Base-by-base conservation (phyloP, 176 grass and related monocot species). In the Cenchrus americanus region DNA sequence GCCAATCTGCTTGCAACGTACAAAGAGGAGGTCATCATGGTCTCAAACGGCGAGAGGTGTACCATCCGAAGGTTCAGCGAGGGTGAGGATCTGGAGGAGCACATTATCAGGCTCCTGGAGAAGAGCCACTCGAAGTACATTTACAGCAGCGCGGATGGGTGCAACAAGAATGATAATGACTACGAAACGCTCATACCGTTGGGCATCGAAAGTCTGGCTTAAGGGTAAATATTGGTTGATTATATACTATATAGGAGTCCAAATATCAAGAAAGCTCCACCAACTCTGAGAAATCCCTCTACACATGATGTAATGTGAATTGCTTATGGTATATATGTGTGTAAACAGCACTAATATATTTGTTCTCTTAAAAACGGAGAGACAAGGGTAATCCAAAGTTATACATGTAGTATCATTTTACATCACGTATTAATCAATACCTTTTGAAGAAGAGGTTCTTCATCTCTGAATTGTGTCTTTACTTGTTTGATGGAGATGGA, bases 1-100 rank as follows among this genome's bases (percentile, higher is more conserved):
- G 94, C 94, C 22, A 97, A 97, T 77, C 71, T 81, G 71, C 80
- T 97, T 55, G 88, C 88, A 40, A 94, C 90, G n/a, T 94, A 94
- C 87, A 97, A 94, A 81, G 80, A 90, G 30, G 88, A 94, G 47
- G 94, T 97, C 71, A 58, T 90, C 27, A 55, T 92, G 26, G 81
- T 97, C 61, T 89, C 92, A 21, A 51, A 76, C 53, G 64, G 73
- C 21, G 83, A 66, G 53, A 94, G 82, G 14, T 82, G 22, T 11
- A 87, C 27, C 2, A 73, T 94, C 66, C 62, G 69, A 10, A 92
- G 57, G 71, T 42, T 66, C 51, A 66, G 44, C 52, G 71, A 66
- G 30, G 83, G 89, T 27, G 80, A 91, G 66, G 94, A 97, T 78
- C 71, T 97, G 66, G 94, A 94, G 64, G 83, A 89, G 80, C 85